Base-by-base conservation (phyloP, 306 rosid species). In the Cicer judaicum region DNA sequence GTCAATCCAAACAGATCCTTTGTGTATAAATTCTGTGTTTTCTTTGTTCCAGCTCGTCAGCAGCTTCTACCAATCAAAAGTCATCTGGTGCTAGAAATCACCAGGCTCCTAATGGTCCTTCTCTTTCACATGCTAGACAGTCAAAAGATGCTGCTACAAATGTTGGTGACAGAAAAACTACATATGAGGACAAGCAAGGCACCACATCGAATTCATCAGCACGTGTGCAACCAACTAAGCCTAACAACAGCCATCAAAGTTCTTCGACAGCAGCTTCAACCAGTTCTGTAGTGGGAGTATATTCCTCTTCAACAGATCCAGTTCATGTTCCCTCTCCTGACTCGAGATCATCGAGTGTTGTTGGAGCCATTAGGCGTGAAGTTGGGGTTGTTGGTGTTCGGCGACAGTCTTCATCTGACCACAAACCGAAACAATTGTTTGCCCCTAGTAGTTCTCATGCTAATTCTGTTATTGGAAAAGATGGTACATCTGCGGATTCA, bases 281-380 rank as follows among this genome's bases (percentile, higher is more conserved):
- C 82, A 87, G 85, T 78, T 86, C 98, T 80, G 88, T 88, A 80
- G 82, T 95, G 67, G 98, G 98, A 72, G 84, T 95, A 74, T 92
- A 95, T 90, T 90, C 96, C 50, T 95, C 99, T 81, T 85, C 98
- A 53, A 90, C 93, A 15, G 99, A 95, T 86, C 99, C 99, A 15
- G 99, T 95, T 75, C 99, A 95, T 70, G 98, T 95, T 63, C 99
- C 99, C 57, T 92, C 99, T 73, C 98, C 98, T 52, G 98, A 95
- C 89, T 89, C 97, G 69, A 87, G 97, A 83, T 81, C 96, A 50
- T 87, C 91, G 49, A 95, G 92, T 64, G 78, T 83, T 81, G 92
- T 93, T 80, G 99, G 99, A 69, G 98, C 99, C 38, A 95, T 95
- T 77, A 89, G 89, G 83, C 98, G 99, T 64, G 99, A 92, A 80